Conservation (phyloP, 2,329 filamentous ascomycete species). For the Aspergillus pseudoterreus region DNA sequence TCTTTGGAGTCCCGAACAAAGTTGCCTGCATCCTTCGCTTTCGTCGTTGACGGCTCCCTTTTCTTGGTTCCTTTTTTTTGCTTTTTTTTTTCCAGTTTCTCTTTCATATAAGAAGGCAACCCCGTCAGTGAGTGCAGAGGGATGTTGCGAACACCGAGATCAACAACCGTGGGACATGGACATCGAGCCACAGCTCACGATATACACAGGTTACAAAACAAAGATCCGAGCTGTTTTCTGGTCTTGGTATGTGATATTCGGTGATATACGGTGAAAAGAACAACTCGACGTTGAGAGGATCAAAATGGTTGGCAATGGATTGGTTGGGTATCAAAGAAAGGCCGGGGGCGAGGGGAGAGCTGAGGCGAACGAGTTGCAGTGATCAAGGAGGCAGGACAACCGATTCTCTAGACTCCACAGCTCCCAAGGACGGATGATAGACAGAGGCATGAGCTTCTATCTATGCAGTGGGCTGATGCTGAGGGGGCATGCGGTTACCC, state of each 20-base stretch:
- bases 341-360: constrained; percentile 23
- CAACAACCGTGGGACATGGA: constrained; percentile 9
- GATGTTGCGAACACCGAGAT: constrained; percentile 13
- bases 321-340: constrained; percentile 37
- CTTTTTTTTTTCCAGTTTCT: constrained; percentile 13
- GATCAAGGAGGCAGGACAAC: constrained; percentile 24
- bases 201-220: constrained; percentile 19
- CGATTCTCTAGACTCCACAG: constrained; percentile 21
- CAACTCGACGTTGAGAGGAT: constrained; percentile 9
- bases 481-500: constrained; percentile 74
- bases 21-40: constrained; percentile 26
- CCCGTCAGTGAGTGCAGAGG: constrained; percentile 10
- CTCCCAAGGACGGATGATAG: constrained; percentile 16
- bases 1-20: constrained; percentile 24
- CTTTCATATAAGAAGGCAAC: constrained; percentile 9
- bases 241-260: constrained; percentile 8
- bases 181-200: constrained; percentile 8
- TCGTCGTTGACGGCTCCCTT: constrained; percentile 15
- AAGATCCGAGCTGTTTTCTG: constrained; percentile 4
- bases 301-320: constrained; percentile 22
- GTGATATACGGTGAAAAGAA: constrained; percentile 16
- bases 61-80: constrained; percentile 18
- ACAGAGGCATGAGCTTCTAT: constrained; percentile 10
- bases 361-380: constrained; percentile 14
- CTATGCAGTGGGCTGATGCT: constrained; percentile 75